phyloP scores from a whole-genome alignment of 768 basidiomycete genomes.

The Glaciozyma antarctica region DNA sequence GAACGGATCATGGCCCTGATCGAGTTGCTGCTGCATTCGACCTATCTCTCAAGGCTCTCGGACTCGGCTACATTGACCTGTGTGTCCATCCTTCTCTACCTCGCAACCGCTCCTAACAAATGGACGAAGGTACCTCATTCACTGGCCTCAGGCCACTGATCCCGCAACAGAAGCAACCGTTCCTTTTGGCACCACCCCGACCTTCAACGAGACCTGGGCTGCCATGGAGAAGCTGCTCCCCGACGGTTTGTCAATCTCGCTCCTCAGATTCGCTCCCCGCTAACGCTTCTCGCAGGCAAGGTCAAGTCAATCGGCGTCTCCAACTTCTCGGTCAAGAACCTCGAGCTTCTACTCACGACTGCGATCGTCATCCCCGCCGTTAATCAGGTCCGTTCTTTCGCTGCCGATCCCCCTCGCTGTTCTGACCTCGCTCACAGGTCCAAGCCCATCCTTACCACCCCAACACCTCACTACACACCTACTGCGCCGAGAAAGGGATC shows the following conservation, averaged over 20 bases:
- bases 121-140: constrained; percentile 46
- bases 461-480: constrained; percentile 51
- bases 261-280: too few relatives aligned
- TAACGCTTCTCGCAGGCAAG: constrained; percentile 48
- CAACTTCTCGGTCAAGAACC: constrained; percentile 49
- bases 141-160: constrained; percentile 50
- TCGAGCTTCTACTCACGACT: not conserved
- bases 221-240: constrained; percentile 60
- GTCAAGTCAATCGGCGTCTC: constrained; percentile 60
- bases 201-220: constrained; percentile 52
- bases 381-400: not conserved
- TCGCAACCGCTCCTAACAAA: too few relatives aligned
- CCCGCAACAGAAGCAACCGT: not conserved
- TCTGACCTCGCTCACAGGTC: constrained; percentile 43
- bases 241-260: not conserved
- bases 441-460: constrained; percentile 39
- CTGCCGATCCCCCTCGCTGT: too few relatives aligned
- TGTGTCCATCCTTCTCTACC: constrained; percentile 40
- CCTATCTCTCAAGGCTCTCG: constrained; percentile 61
- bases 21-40: constrained; percentile 64
- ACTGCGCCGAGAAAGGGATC: constrained; percentile 50
- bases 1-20: constrained; percentile 42
- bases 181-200: not conserved
- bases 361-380: not conserved
- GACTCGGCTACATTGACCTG: constrained; percentile 65